A percentile compares a stretch with the other conserved stretches of the same genome.
Evolutionary conservation across 495 filamentous ascomycete species (phyloP).

Genomic region (Hypoxylon fragiforme): DNA sequence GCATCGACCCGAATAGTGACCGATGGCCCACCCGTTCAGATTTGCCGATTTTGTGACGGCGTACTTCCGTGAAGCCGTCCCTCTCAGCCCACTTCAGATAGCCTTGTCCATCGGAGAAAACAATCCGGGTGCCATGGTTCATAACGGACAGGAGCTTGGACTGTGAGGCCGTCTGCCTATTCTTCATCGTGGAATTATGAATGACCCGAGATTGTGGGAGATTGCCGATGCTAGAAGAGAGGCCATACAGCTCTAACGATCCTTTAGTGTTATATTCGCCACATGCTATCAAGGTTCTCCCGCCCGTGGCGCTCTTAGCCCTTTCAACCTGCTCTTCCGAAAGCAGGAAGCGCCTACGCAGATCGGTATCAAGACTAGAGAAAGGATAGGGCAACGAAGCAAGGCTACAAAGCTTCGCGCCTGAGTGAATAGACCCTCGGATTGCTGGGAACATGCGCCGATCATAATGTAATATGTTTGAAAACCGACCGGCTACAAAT

Average conservation of each 20-base stretch:
- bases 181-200: conserved; percentile 58
- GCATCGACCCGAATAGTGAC: conserved; percentile 53
- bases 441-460: conserved; percentile 82
- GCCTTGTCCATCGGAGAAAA: conserved; percentile 82
- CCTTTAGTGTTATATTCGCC: conserved; percentile 96
- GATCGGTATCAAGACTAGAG: conserved; percentile 55
- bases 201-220: conserved; percentile 39
- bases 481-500: conserved; percentile 87
- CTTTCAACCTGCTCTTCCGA: conserved; percentile 54
- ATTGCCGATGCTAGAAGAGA: conserved; percentile 42
- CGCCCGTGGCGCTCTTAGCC: conserved; percentile 53
- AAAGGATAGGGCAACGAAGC: conserved; percentile 72
- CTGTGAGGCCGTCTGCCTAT: conserved; percentile 79
- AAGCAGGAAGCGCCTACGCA: conserved; percentile 56
- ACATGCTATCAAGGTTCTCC: conserved; percentile 73
- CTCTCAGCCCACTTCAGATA: conserved; percentile 91
- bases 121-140: conserved; percentile 81
- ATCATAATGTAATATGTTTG: conserved; percentile 87
- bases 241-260: conserved; percentile 82
- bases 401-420: conserved; percentile 78
- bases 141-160: conserved; percentile 83
- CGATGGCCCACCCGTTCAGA: conserved; percentile 43
- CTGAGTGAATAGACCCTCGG: conserved; percentile 77
- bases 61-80: conserved; percentile 79
- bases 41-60: conserved; percentile 70